Conservation (phyloP, 1,284 basidiomycete species). For the Termitomyces sp. region DNA sequence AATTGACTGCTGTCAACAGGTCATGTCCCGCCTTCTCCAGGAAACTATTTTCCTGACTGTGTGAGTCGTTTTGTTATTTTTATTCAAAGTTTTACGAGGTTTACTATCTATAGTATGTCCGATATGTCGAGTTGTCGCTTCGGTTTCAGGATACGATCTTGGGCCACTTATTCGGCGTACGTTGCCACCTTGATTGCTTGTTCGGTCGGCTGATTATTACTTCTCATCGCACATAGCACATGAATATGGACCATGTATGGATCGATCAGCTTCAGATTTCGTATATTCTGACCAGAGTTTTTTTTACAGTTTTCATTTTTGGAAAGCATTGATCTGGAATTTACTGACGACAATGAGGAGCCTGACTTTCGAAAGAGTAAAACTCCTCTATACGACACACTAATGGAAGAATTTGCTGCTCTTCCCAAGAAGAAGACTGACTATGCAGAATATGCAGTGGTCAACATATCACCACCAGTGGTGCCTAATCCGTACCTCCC, state of each 20-base stretch:
- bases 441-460: conserved; percentile 65
- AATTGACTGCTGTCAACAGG: conserved; percentile 32
- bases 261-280: conserved; percentile 2
- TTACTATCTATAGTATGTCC: conserved; percentile 51
- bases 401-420: conserved; percentile 53
- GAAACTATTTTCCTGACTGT: conserved; percentile 84
- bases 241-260: conserved; percentile 73
- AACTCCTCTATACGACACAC: conserved; percentile 40
- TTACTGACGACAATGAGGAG: conserved; percentile 27
- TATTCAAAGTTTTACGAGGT: conserved; percentile 1
- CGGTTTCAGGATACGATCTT: conserved; percentile 89
- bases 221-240: conserved; percentile 42
- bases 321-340: conserved; percentile 49
- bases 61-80: conserved; percentile 40
- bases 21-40: conserved; percentile 76
- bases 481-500: conserved; percentile 88
- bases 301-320: conserved; percentile 55
- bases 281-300: conserved; percentile 10
- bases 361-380: conserved; percentile 21
- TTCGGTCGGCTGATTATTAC: conserved; percentile 10
- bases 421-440: conserved; percentile 54
- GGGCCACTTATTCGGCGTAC: conserved; percentile 82
- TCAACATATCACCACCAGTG: conserved; percentile 77
- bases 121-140: conserved; percentile 80
- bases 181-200: conserved; percentile 23